Conservation (phyloP, 768 basidiomycete species). For the Gloeopeniophorella convolvens region DNA sequence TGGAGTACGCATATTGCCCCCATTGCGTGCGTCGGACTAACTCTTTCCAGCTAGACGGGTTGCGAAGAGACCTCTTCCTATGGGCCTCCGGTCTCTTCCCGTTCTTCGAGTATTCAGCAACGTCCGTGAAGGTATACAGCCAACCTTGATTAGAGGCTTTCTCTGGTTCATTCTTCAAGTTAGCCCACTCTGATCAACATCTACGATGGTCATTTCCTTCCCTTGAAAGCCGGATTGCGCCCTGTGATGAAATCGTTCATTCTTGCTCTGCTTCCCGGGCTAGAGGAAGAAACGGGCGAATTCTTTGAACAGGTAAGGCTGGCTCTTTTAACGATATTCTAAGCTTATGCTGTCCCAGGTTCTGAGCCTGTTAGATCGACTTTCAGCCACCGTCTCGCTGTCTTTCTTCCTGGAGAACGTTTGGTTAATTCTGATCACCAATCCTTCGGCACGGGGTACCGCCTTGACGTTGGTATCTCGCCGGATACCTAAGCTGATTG, state of each 20-base stretch:
- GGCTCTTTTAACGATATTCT: neutral
- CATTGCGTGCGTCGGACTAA: neutral
- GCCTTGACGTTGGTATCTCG: constrained; percentile 83
- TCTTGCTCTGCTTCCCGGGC: constrained; percentile 84
- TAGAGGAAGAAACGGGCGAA: constrained; percentile 97
- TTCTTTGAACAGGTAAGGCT: constrained; percentile 79
- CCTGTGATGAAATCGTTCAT: constrained; percentile 94
- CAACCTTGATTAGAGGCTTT: neutral
- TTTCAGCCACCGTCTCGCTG: constrained; percentile 78
- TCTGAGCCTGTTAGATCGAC: constrained; percentile 65
- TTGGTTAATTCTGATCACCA: constrained; percentile 90
- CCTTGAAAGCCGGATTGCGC: constrained; percentile 71
- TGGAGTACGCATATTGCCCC: constrained; percentile 61
- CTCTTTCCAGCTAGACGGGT: constrained; percentile 63
- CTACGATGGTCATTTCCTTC: constrained; percentile 90
- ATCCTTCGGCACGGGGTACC: constrained; percentile 76
- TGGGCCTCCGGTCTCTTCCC: constrained; percentile 98
- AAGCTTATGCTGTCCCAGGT: constrained; percentile 42
- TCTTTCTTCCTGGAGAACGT: constrained; percentile 94
- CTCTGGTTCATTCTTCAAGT: neutral
- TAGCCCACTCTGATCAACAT: constrained; percentile 84
- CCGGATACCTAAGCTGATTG: constrained; percentile 62
- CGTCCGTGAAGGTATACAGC: constrained; percentile 78
- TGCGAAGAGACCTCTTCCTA: constrained; percentile 77
- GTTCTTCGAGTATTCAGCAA: constrained; percentile 98